A percentile compares a stretch with the other conserved stretches of the same genome.
These are phyloP conservation scores for Hericium rajendrae DNA, from an alignment of 768 basidiomycete species.

Conservation along the genomic window DNA sequence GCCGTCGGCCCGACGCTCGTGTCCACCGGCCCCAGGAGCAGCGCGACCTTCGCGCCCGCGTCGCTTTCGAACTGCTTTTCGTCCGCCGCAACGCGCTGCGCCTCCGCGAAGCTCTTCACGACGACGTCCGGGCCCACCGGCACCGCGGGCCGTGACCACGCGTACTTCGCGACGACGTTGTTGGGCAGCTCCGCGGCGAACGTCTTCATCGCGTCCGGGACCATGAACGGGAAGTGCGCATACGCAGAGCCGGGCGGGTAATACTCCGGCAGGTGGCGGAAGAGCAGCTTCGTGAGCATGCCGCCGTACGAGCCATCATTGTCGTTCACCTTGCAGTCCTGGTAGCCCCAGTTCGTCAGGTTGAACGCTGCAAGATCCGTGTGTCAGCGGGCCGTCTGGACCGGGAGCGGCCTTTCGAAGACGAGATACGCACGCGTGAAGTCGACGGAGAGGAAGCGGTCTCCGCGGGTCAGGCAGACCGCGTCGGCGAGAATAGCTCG, in stretches of 20 bases:
- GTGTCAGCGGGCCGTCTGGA: neutral
- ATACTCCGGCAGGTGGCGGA: conserved; percentile 58
- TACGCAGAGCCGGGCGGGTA: conserved; percentile 59
- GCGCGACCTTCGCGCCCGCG: neutral
- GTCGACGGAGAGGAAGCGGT: conserved; percentile 70
- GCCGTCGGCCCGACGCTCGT: too few relatives aligned
- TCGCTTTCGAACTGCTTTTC: neutral
- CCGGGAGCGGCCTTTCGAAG: neutral
- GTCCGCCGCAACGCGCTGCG: neutral
- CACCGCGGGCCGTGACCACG: conserved; percentile 42
- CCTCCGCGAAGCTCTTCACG: neutral
- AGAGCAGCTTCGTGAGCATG: conserved; percentile 62
- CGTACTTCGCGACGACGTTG: conserved; percentile 36
- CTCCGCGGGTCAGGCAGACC: conserved; percentile 65
- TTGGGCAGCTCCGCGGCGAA: conserved; percentile 25
- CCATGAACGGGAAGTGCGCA: conserved; percentile 76
- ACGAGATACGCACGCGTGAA: conserved; percentile 50
- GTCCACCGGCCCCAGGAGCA: conserved; percentile 1
- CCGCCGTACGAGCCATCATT: conserved; percentile 70
- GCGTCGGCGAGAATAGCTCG: conserved; percentile 79
- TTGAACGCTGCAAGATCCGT: conserved; percentile 42
- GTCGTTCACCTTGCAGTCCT: conserved; percentile 55
- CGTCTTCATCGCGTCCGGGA: conserved; percentile 40
- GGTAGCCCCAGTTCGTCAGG: conserved; percentile 71
- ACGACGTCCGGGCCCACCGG: conserved; percentile 5